phyloP scores from a whole-genome alignment of 371 early-diverging fungal genomes.

The Mucor plumbeus region DNA sequence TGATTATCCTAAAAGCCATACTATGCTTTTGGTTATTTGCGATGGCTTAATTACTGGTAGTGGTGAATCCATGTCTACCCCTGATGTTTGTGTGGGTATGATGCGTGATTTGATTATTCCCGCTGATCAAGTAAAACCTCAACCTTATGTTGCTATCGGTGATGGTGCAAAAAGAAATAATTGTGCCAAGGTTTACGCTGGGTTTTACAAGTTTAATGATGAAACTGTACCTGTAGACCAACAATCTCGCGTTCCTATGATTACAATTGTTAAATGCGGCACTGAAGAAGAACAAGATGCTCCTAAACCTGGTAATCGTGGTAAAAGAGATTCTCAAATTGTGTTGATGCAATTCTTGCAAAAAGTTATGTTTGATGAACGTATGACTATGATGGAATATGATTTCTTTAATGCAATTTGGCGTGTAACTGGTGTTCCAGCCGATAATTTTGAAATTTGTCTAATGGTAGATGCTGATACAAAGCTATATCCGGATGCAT shows the following conservation, averaged over 20 bases:
- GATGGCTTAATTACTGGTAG: slow-evolving; percentile 87
- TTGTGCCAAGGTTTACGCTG: slow-evolving; percentile 93
- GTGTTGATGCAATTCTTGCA: slow-evolving; percentile 97
- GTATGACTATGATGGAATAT: slow-evolving; percentile 95
- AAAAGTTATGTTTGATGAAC: slow-evolving; percentile 92
- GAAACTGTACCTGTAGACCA: slow-evolving; percentile 53
- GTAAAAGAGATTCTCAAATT: slow-evolving; percentile 99
- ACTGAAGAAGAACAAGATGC: slow-evolving; percentile 12
- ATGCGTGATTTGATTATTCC: slow-evolving; percentile 78
- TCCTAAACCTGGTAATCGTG: slow-evolving; percentile 91
- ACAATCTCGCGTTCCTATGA: slow-evolving; percentile 78
- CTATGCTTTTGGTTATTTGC: slow-evolving; percentile 89
- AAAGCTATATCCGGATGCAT: slow-evolving; percentile 77
- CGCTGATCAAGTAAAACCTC: slow-evolving; percentile 65
- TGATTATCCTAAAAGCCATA: slow-evolving; percentile 86
- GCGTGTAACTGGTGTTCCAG: slow-evolving; percentile 78
- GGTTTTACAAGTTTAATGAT: slow-evolving; percentile 80
- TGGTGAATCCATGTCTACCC: slow-evolving; percentile 79
- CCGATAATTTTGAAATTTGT: slow-evolving; percentile 85
- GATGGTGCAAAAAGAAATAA: slow-evolving; percentile 93
- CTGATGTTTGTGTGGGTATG: slow-evolving; percentile 83
- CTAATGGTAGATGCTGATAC: slow-evolving; percentile 99
- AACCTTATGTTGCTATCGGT: slow-evolving; percentile 94
- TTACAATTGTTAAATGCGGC: slow-evolving; percentile 69
- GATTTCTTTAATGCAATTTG: slow-evolving; percentile 92